phyloP scores from a whole-genome alignment of 306 rosid species.

The Parietaria judaica region DNA sequence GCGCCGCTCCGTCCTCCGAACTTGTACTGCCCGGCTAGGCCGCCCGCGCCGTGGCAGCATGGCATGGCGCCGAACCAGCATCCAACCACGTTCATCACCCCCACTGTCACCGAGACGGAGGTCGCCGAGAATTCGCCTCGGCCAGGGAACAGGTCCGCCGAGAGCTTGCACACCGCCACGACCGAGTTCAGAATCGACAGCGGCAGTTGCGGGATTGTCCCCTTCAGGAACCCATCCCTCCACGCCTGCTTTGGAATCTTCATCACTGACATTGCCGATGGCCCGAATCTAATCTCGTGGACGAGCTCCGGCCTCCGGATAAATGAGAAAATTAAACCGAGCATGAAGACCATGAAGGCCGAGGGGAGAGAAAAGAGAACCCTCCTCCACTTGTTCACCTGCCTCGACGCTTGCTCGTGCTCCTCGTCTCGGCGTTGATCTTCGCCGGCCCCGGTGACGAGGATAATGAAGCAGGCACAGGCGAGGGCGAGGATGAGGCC shows the following conservation, averaged over 20 bases:
- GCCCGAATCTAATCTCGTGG: constrained; percentile 48
- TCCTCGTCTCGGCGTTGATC: background rate
- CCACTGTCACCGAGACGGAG: constrained; percentile 67
- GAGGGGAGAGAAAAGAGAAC: constrained; percentile 50
- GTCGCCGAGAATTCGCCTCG: constrained; percentile 47
- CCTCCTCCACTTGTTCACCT: constrained; percentile 4
- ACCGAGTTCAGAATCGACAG: constrained; percentile 63
- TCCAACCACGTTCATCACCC: constrained; percentile 66
- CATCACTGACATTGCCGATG: constrained; percentile 41
- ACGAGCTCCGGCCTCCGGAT: constrained; percentile 45
- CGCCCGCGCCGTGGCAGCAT: constrained; percentile 75
- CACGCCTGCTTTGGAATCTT: constrained; percentile 49
- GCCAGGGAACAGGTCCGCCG: constrained; percentile 57
- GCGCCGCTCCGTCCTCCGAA: constrained; percentile 86
- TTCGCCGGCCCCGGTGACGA: constrained; percentile 59
- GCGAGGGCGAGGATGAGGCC: constrained; percentile 53
- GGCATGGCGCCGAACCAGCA: constrained; percentile 88
- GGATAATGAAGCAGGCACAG: constrained; percentile 45
- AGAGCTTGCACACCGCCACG: constrained; percentile 55
- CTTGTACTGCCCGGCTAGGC: constrained; percentile 73
- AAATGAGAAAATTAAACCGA: constrained; percentile 56
- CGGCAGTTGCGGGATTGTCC: constrained; percentile 71
- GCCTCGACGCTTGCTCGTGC: background rate
- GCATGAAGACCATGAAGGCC: constrained; percentile 44
- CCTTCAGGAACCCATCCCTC: constrained; percentile 69